These are phyloP conservation scores for Arbutus unedo DNA, from an alignment of 148 eudicot species.

Conservation along the genomic window DNA sequence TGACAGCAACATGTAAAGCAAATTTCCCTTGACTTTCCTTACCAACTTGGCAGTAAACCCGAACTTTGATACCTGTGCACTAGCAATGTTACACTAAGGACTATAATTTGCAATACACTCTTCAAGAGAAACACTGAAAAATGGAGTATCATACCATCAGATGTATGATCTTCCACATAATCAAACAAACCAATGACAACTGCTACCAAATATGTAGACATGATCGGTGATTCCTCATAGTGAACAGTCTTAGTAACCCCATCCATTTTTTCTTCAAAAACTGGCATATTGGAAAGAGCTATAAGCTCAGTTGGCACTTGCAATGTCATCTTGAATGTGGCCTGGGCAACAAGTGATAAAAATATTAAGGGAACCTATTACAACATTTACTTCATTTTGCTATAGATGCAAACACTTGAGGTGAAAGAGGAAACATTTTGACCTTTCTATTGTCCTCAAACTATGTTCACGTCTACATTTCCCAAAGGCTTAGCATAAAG, in stretches of 20 bases:
- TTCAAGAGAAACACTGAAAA: neutral
- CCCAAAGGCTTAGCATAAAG: neutral
- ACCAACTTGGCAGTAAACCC: conserved; percentile 32
- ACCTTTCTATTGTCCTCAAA: neutral
- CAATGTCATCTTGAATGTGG: conserved; percentile 58
- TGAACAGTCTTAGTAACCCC: conserved; percentile 27
- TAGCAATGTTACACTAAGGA: neutral
- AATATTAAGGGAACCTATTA: neutral
- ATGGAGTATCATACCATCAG: conserved; percentile 24
- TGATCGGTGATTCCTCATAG: conserved; percentile 33
- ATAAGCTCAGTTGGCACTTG: conserved; percentile 52
- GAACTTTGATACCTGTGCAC: conserved; percentile 27
- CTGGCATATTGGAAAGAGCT: conserved; percentile 72
- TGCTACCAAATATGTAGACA: conserved; percentile 41
- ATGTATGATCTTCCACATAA: conserved; percentile 27
- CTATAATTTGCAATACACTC: neutral
- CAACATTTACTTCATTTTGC: neutral
- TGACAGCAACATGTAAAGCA: conserved; percentile 29
- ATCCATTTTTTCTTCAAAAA: conserved; percentile 30
- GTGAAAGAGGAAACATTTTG: neutral
- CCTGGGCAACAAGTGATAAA: conserved; percentile 29
- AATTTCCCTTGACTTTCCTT: conserved; percentile 27
- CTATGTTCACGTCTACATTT: neutral
- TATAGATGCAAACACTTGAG: neutral
- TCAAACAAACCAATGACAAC: conserved; percentile 35